These are phyloP conservation scores for Fusarium verticillioides DNA, from an alignment of 2,329 filamentous ascomycete species.

Conservation along the genomic window DNA sequence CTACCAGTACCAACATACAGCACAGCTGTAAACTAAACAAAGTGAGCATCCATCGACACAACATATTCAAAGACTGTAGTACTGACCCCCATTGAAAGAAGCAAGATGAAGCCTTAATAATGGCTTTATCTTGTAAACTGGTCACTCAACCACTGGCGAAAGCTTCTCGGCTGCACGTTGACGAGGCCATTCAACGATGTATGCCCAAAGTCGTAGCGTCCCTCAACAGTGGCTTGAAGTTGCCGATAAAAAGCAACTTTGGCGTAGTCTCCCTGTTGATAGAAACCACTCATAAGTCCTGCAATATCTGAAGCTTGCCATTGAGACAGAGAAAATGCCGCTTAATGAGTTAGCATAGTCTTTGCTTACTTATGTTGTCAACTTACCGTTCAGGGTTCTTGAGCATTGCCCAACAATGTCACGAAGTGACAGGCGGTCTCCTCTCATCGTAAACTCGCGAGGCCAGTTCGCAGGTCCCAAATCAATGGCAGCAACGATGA, in stretches of 20 bases:
- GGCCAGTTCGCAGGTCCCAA: constrained; percentile 72
- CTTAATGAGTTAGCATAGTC: constrained; percentile 47
- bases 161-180: constrained; percentile 59
- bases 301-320: constrained; percentile 55
- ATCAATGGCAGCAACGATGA: constrained; percentile 75
- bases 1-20: constrained; percentile 2
- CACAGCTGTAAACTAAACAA: constrained; percentile 4
- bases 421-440: constrained; percentile 71
- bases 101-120: background rate
- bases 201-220: constrained; percentile 72
- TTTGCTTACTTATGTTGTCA: background rate
- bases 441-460: constrained; percentile 73
- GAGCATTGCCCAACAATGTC: constrained; percentile 66
- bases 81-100: background rate
- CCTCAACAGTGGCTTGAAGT: constrained; percentile 74
- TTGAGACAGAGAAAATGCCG: constrained; percentile 52
- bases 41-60: background rate
- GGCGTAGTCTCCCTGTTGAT: constrained; percentile 59
- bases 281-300: constrained; percentile 55
- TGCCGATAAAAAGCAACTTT: constrained; percentile 67
- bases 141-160: constrained; percentile 63
- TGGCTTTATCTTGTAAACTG: background rate
- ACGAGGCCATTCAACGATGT: constrained; percentile 69
- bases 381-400: constrained; percentile 60
- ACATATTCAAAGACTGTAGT: background rate